phyloP scores from a whole-genome alignment of 129 eudicot genomes.

The Chrysanthemum seticuspe region DNA sequence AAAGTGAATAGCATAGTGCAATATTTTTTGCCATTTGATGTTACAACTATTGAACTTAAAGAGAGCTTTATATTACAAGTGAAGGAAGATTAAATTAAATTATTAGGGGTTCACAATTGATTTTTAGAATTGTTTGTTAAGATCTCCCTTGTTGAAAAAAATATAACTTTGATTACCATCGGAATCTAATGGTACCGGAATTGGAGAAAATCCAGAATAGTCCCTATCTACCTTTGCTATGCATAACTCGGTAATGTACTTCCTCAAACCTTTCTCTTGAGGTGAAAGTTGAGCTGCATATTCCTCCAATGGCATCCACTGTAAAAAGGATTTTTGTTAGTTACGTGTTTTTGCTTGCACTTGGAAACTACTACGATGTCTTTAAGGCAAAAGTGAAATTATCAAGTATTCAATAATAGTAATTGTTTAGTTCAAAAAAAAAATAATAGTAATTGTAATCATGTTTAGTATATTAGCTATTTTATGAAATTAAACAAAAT shows the following conservation, averaged over 20 bases:
- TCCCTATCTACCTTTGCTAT: conserved; percentile 39
- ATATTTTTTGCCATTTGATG: no score
- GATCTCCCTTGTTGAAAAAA: conserved; percentile 40
- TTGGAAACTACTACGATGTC: neutral
- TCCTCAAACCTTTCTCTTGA: conserved; percentile 39
- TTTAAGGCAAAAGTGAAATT: neutral
- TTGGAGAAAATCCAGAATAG: conserved; percentile 51
- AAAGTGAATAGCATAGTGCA: no score
- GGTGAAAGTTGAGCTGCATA: conserved; percentile 51
- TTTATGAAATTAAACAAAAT: neutral
- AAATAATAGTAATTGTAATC: neutral
- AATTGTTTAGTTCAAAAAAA: no score
- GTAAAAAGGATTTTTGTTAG: neutral
- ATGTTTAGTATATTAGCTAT: neutral
- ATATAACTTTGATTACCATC: conserved; percentile 33
- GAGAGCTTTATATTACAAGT: no score
- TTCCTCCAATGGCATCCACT: conserved; percentile 81
- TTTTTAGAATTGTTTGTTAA: conserved; percentile 16
- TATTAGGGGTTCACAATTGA: no score
- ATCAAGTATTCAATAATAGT: neutral
- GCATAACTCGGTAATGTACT: conserved; percentile 41
- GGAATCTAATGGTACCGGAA: conserved; percentile 30
- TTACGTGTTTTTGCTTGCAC: neutral
- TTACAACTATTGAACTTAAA: no score
- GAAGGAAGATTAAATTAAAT: no score